Conservation (phyloP, 257 asterid species). For the Asclepias syriaca region DNA sequence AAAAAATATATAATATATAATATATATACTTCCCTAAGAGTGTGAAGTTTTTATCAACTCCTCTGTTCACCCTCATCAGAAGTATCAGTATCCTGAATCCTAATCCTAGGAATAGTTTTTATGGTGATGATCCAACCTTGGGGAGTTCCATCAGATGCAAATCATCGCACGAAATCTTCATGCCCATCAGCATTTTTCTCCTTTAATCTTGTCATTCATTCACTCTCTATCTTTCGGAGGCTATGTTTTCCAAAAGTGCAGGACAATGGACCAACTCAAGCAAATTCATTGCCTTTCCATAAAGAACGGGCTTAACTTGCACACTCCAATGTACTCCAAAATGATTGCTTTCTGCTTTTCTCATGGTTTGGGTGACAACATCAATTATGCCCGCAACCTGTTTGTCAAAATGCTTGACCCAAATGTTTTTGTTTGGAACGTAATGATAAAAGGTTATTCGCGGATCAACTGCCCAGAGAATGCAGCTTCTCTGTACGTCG, state of each 20-base stretch:
- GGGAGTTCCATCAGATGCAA: conserved; percentile 5
- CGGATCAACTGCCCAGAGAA: conserved; percentile 9
- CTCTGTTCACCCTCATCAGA: not conserved
- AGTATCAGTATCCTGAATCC: not conserved
- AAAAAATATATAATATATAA: no score
- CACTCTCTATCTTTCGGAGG: conserved; percentile 5
- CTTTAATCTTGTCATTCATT: not conserved
- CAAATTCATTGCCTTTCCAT: conserved; percentile 17
- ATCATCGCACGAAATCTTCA: not conserved
- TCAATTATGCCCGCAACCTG: conserved; percentile 22
- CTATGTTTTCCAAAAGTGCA: conserved; percentile 10
- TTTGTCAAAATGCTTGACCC: conserved; percentile 29
- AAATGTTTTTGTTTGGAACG: conserved; percentile 26
- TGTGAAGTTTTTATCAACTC: not conserved
- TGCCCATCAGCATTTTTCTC: not conserved
- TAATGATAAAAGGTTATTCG: conserved; percentile 30
- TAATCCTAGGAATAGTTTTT: not conserved
- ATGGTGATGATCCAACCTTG: not conserved
- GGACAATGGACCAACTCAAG: conserved; percentile 21
- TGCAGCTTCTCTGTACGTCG: conserved; percentile 18
- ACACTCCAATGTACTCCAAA: conserved; percentile 11
- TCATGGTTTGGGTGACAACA: conserved; percentile 14
- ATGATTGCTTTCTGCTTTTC: conserved; percentile 18
- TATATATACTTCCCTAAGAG: no score
- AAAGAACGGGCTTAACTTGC: conserved; percentile 11